Evolutionary conservation across 169 alveolate species (phyloP), one percentile per base, ranked within the genome.

Genomic region (Cryptosporidium canis): DNA sequence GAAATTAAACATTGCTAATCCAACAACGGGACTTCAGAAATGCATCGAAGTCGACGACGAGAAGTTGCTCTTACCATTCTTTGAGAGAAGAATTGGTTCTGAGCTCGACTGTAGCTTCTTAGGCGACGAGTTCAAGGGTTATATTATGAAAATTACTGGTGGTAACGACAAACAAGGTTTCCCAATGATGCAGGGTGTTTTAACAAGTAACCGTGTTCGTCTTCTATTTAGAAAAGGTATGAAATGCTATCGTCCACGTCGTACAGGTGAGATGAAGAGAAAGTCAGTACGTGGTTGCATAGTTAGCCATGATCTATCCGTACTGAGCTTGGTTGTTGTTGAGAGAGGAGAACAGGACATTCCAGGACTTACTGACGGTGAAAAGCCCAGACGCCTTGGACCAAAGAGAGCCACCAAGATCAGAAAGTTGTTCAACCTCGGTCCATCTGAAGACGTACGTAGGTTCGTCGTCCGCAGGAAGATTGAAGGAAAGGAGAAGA

Each of bases 101-200:
- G 99, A 97, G 91, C 98, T 99, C 65, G 98, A 99, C 44, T 99
- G 99, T 31, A 99, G 98, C 92, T 91, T 96, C 66, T 93, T 99
- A 63, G 99, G 99, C 12, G 99, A 98, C 35, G 99, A 97, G 94
- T 98, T 94, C 92, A 96, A 96, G 92, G 99, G 99, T 37, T 97
- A 97, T 94, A 94, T 97, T 55, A 96, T 99, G 95, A 94, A 95
- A 85, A 95, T 96, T 64, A 93, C 96, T 6, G 99, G 99, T 83
- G 99, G 99, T 66, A 98, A 98, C 94, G 99, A 99, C 95, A 99
- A 99, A 94, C 99, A 98, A 94, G 99, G 99, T 43, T 99, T 99
- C 95, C 99, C 99, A 66, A 99, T 99, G 99, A 96, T 98, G 97
- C 99, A 98, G 94, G 99, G 99, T 58, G 99, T 99, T 85, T 91